Evolutionary conservation across 768 basidiomycete species (phyloP), one percentile per base, ranked within the genome.

Genomic region (Trametes gibbosa): DNA sequence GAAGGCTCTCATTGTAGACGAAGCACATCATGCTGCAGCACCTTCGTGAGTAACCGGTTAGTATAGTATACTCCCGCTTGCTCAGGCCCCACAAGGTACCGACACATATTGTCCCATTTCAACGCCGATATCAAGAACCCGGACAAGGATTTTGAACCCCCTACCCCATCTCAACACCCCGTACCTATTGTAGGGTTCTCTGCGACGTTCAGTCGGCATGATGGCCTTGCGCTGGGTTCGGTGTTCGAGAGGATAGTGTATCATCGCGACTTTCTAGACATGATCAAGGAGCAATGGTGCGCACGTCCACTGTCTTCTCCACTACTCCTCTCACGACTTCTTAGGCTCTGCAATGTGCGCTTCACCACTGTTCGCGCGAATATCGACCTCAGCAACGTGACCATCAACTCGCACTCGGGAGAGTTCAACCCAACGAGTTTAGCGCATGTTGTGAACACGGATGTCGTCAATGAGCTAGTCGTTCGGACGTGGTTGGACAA

Each of bases 11-110:
- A 85, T 96, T 45, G 78, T 97, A 3, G 95, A 97, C 67, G 95
- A 97, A 73, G 95, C 95, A 0, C 96, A 98, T 70, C 96, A 98
- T 72, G 90, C 95, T 27, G 95, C 92, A 39, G 91, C 95, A 9
- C 86, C 88, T 29, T 94, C 95, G 85, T 95, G 74, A 58, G 65
- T 56, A 6, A 3, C 5, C 25, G 14, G 13, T 17, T 12, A 1
- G 7, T 5, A 39, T 9, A 5, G 1, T 6, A 2, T 1, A 9
- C 10, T 17, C 29, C 17, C 1, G 17, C 16, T 17, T 2, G 48
- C 17, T 34, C n/a, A 34, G 5, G 17, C 4, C 17, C 32, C 16
- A 6, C n/a, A 54, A 85, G 93, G 27, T 96, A 96, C 72, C 86
- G 91, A 29, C 84, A 82, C 25, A 81, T 98, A 58, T 75, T 98